Percentiles rank a stretch among this genome's conserved stretches.
Conservation (phyloP, 345 rosid genomes). For the Brassica incana region DNA sequence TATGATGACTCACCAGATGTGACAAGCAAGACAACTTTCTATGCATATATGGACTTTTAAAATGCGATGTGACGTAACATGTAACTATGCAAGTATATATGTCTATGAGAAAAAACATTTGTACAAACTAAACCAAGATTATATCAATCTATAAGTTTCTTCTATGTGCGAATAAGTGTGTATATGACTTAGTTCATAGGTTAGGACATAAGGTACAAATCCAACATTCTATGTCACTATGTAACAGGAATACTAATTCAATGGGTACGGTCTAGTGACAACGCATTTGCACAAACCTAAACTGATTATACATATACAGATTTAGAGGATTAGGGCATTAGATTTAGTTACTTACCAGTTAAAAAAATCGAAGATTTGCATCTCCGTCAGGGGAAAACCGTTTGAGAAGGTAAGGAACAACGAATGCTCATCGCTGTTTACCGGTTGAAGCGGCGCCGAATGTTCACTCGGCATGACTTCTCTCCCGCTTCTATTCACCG, state of each 20-base stretch:
- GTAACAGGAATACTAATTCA: not conserved
- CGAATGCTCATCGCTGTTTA: not conserved
- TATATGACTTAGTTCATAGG: not conserved
- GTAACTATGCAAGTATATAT: not conserved
- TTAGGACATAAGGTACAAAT: not conserved
- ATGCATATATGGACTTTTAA: not conserved
- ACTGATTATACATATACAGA: not conserved
- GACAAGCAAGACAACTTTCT: not conserved
- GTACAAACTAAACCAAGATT: no score
- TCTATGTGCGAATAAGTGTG: not conserved
- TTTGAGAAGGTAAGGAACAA: slow-evolving; percentile 18
- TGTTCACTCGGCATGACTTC: not conserved
- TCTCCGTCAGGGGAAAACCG: slow-evolving; percentile 21
- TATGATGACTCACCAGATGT: not conserved
- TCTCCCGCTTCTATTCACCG: not conserved
- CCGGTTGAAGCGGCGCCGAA: not conserved
- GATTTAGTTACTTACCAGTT: not conserved
- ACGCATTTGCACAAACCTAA: not conserved
- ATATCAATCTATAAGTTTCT: not conserved
- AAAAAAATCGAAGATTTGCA: not conserved
- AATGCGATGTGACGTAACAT: not conserved
- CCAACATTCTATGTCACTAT: not conserved
- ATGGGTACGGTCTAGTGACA: not conserved
- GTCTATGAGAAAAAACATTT: not conserved
- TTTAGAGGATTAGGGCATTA: not conserved